Evolutionary conservation across 2,329 filamentous ascomycete species (phyloP), one percentile per base, ranked within the genome.

Genomic region (Calonectria pauciramosa): DNA sequence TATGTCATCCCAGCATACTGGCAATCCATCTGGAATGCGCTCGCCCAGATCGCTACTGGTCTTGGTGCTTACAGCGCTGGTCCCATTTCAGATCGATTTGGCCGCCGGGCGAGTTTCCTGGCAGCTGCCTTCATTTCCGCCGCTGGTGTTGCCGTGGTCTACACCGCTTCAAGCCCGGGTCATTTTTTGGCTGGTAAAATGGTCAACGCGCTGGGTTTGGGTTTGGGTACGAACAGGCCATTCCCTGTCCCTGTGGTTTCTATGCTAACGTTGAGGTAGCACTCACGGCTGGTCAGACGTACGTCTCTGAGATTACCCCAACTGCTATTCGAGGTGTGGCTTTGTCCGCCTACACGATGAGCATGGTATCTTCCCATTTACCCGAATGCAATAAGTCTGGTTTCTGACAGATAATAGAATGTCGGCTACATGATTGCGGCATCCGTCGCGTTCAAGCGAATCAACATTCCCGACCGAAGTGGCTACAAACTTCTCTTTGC

Each of bases 111-210:
- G 6, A 51, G 44, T 6, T 68, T 68, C 13, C 23, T 68, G 8
- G 16, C 38, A 0, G 65, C 65, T 54, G 30, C 65, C 4, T 18
- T 68, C n/a, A 52, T 68, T 54, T 68, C 65, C 10, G 65, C 65
- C 6, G 44, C 47, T 20, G 65, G 65, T 30, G 65, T 68, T 28
- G 49, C 65, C 2, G 47, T 68, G 2, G 65, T 68, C 30, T 68
- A 68, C 16, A 68, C 65, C 20, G 47, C 65, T 11, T 54, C 47
- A 1, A 68, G 47, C 34, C 65, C 65, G 7, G 65, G 65, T 2
- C 65, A 68, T 26, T 68, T 68, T 28, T 38, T 68, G 49, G 65
- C 47, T n/a, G 65, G 65, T 4, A 68, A 68, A n/a, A 68, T 68
- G 30, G 4, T 68, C 49, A 68, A 68, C 47, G 65, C 65, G 6